Evolutionary conservation across 257 asterid genomes (phyloP), one percentile per base, ranked within the genome.

Genomic region (Ilex aquifolium): DNA sequence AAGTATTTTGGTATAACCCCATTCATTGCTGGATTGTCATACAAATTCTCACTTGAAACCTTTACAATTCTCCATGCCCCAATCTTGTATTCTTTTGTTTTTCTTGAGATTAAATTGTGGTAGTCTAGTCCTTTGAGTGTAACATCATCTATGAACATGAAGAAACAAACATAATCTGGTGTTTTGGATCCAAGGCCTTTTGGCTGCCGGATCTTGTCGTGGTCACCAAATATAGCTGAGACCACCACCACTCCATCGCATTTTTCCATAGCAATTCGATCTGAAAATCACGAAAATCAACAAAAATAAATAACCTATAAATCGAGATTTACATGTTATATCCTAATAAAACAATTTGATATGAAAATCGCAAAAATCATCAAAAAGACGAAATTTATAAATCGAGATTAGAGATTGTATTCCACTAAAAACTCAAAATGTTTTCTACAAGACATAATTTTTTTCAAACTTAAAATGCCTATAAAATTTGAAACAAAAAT

Each of bases 191-290:
- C 99, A 7, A 93, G 65, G 54, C 95, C 95, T 58, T 55, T 82
- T n/a, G 99, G 97, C 64, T 93, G 99, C 66, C 97, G 83, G 74
- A 90, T 84, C 75, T 93, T 93, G 77, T 93, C 99, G 44, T 93
- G 95, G 56, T 85, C 96, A 32, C 80, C 80, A 80, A 90, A 93
- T 59, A 90, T 75, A 1, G 97, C 97, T 1, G 99, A 93, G 21
- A 75, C 85, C 13, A 93, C 88, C n/a, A 93, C 97, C 32, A 90
- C 58, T 10, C 95, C 86, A 2, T 72, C 60, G 54, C 99, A 93
- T 11, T 72, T 72, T 10, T 87, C 95, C 97, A 90, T 85, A 2
- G 71, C 58, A 3, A 50, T 75, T 40, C 66, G 68, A 77, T 93
- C 97, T 90, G 79, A 48, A 66, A 70, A 64, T 69, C 31, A 13